Percentiles rank a stretch among this genome's conserved stretches.
These are phyloP conservation scores for Wickerhamomyces sp. DNA, from an alignment of 1,139 yeast species.

Conservation along the genomic window DNA sequence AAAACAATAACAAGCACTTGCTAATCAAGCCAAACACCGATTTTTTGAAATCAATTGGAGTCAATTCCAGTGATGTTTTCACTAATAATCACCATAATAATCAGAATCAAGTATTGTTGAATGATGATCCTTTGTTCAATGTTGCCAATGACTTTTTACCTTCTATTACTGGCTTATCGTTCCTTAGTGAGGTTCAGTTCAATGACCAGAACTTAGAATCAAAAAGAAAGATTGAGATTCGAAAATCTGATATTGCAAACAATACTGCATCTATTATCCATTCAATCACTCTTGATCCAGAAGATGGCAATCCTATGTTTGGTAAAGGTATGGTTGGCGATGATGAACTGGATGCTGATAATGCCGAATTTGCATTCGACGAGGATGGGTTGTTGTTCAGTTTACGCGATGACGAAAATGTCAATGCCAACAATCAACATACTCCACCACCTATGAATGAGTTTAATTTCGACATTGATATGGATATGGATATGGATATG, in stretches of 20 bases:
- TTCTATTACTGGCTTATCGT: constrained; percentile 15
- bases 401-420: constrained; percentile 4
- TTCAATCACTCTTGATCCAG: constrained; percentile 1
- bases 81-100: neutral
- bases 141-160: constrained; percentile 31
- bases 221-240: constrained; percentile 10
- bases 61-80: neutral
- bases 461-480: neutral
- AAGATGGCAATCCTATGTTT: neutral
- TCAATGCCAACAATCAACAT: neutral
- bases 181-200: constrained; percentile 5
- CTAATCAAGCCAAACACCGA: constrained; percentile 1
- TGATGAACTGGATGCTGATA: constrained; percentile 11
- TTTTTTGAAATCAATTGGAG: constrained; percentile 1
- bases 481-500: constrained; percentile 10
- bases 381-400: constrained; percentile 23
- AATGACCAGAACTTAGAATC: neutral
- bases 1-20: constrained; percentile 6
- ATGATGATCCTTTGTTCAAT: constrained; percentile 40
- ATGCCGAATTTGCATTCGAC: constrained; percentile 22
- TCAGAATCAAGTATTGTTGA: constrained; percentile 20
- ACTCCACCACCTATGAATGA: no score
- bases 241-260: constrained; percentile 15
- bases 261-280: constrained; percentile 9
- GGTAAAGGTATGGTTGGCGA: constrained; percentile 3